Evolutionary conservation across 2,329 filamentous ascomycete genomes (phyloP), one percentile per base, ranked within the genome.

Genomic region (Herpotrichia juniperi): DNA sequence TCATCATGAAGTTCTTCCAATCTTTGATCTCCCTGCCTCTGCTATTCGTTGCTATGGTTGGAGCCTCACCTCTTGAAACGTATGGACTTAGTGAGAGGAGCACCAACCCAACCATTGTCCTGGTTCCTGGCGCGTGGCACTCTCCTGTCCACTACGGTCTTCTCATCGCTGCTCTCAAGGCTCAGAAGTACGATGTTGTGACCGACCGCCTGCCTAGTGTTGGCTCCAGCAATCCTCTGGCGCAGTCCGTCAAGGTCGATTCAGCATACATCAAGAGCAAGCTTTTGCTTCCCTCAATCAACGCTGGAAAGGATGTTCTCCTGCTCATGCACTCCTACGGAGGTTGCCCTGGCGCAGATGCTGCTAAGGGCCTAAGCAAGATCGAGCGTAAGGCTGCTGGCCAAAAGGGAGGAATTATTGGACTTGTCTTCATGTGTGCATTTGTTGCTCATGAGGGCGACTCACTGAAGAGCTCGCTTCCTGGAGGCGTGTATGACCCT

Each of bases 41-140:
- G 7, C 26, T 28, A 12, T 28, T 28, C 12, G 26, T 12, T 7
- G 26, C 26, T 12, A 28, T 28, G 26, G 26, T 28, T 28, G 7
- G 12, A 28, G 26, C 7, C 12, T 28, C 26, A 7, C 26, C 26
- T 7, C 26, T 28, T 6, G 26, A 28, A 12, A 7, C 26, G 7
- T 28, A 28, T 12, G 12, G 12, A 7, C 26, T 28, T 12, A 7
- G 12, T 12, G 26, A 7, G 26, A 7, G 42, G 25, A n/a, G n/a
- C n/a, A n/a, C 51, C n/a, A 57, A 57, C 11, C 56, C 56, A 31
- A 53, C 50, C 26, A 48, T 56, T 25, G 53, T 58, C 22, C 26
- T 34, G n/a, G 44, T 54, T 14, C 53, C 53, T 4, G 56, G 56
- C 7, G 56, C 53, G 8, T 56, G 49, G 50, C 53, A 56, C 37